Base-by-base conservation (phyloP, 1,139 yeast genomes). In the Debaryomyces psychrophilus region DNA sequence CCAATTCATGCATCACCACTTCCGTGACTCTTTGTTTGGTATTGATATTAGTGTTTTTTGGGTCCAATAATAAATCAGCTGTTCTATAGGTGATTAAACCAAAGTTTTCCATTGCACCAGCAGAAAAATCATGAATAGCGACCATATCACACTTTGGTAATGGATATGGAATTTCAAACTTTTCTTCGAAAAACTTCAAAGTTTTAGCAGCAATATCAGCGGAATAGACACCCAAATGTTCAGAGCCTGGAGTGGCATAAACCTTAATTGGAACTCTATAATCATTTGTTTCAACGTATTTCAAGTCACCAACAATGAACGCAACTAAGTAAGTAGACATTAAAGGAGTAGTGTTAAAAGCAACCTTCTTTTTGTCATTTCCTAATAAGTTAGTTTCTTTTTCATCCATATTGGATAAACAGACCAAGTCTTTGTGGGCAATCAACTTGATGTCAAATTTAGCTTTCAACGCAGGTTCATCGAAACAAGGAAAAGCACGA, bases 401-500 rank as follows among this genome's bases (percentile, higher is more conserved):
- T 22, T 78, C 81, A 56, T 89, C 90, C 95, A 87, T 88, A 65
- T 90, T 90, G 42, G 93, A 83, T 57, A 90, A 76, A 45, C 85
- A 88, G 41, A 85, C 85, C 65, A 82, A 75, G 29, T 77, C 67
- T 48, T 75, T 71, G 45, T 81, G 79, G 36, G 89, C 81, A 45
- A 84, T 75, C 54, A 90, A 73, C 25, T 82, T 69, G 48, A 90
- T 76, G 49, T 83, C 83, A 61, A 88, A 90, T 40, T 85, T 79
- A 11, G 96, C 93, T 71, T 90, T 90, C 50, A 84, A 76, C 45
- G 84, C 81, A 9, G 97, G 97, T 64, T 90, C 96, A 65, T 90
- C 96, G 57, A 85, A 83, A 63, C 93, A 88, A 17, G 97, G 96
- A 74, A 90, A 89, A 3, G 96, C 96, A 55, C 92, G 78, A 59